phyloP scores from a whole-genome alignment of 225 moss, liverwort and hornwort genomes.

The Climacium dendroides region DNA sequence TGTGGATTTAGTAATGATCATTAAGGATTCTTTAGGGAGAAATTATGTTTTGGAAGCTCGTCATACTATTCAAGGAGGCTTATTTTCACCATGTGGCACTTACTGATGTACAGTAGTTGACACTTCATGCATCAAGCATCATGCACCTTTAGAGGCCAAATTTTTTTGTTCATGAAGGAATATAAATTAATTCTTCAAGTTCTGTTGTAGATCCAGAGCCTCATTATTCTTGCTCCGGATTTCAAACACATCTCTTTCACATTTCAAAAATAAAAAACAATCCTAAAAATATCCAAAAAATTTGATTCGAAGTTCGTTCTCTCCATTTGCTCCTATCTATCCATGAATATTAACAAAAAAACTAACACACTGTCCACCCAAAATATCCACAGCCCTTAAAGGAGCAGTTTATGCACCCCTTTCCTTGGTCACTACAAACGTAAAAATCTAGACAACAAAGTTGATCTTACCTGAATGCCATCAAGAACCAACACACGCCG shows the following conservation, averaged over 20 bases:
- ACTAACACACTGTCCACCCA: not conserved
- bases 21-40: not conserved
- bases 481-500: constrained; percentile 79
- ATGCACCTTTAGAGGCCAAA: not conserved
- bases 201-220: not conserved
- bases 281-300: not conserved
- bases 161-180: not conserved
- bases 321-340: not conserved
- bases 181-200: not conserved
- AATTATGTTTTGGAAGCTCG: not conserved
- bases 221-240: not conserved
- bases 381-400: not conserved
- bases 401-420: not conserved
- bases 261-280: not conserved
- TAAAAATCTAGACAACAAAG: not conserved
- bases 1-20: not conserved
- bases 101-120: not conserved
- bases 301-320: not conserved
- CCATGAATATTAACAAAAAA: not conserved
- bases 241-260: not conserved
- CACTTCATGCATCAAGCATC: not conserved
- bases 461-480: constrained; percentile 46
- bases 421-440: not conserved
- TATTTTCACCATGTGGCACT: not conserved
- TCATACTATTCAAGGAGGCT: not conserved